Base-by-base conservation (phyloP, 805 yeast species). In the Wickerhamiella siamensis region DNA sequence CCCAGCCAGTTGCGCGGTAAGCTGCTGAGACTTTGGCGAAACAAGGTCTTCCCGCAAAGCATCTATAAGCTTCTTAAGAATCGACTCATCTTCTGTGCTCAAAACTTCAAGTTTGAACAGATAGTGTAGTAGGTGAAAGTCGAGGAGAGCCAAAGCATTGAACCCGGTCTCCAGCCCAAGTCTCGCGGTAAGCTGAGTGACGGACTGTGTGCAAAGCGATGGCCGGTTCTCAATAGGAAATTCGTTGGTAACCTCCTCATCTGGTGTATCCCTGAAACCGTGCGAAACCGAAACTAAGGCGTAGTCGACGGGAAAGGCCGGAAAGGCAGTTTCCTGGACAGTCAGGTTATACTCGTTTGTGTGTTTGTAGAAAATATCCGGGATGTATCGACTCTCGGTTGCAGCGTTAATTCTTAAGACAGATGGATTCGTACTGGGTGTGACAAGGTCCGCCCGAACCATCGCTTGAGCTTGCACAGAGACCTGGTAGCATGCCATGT, bases 291-390 rank as follows among this genome's bases (percentile, higher is more conserved):
- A 78, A 1, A 88, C 94, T 41, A 91, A 62, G 45, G 86, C 60
- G 56, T 82, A 86, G 46, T 86, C 95, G n/a, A 81, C 86, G 2
- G 96, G 96, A 58, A 86, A 83, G 19, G 91, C 81, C 1, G 95
- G 95, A 53, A 79, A 79, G 1, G 95, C 94, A 55, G 83, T 80
- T 33, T 76, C 74, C 53, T 84, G 84, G n/a, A 91, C 93, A 31
- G 83, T 76, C 24, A 84, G 64, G 3, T 83, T 83, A 61, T 91
- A 91, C 62, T 91, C 96, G 57, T 91, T 91, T 45, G 74, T 71
- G 57, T 74, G 77, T 60, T 77, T 75, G 66, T 80, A 91, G 54
- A 83, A 82, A 20, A 91, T 79, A 47, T 91, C 99, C 0, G 99
- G 99, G 14, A 91, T 97, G 51, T 88, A 91, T 43, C 95, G 70